These are phyloP conservation scores for Athelia sp. DNA, from an alignment of 1,284 basidiomycete genomes.

Conservation along the genomic window DNA sequence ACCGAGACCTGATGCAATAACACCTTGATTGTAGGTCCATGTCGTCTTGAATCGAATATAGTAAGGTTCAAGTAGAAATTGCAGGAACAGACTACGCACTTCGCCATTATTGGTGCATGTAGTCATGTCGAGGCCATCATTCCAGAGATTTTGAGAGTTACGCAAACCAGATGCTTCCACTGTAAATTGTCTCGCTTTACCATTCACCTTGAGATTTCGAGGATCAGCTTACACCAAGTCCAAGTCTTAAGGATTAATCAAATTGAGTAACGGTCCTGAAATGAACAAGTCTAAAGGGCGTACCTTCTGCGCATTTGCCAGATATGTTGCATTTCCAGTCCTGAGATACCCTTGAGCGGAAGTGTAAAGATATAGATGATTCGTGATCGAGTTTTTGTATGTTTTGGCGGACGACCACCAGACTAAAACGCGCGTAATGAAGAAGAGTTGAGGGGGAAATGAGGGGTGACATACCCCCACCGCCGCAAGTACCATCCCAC, in stretches of 20 bases:
- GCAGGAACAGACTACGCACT: neutral
- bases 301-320: slow-evolving; percentile 5
- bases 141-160: slow-evolving; percentile 20
- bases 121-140: slow-evolving; percentile 17
- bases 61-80: neutral
- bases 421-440: slow-evolving; percentile 1
- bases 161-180: slow-evolving; percentile 22
- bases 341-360: slow-evolving; percentile 8
- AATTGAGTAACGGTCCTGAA: neutral
- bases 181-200: too few species aligned
- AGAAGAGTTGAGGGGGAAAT: neutral
- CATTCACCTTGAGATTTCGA: too few species aligned
- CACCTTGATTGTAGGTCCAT: slow-evolving; percentile 26
- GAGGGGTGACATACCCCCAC: slow-evolving; percentile 14
- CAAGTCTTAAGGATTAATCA: slow-evolving; percentile 12
- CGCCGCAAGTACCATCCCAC: slow-evolving; percentile 8
- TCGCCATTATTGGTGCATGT: slow-evolving; percentile 17
- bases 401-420: slow-evolving; percentile 8
- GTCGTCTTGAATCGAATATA: slow-evolving; percentile 14
- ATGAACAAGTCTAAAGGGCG: neutral
- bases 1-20: slow-evolving; percentile 21
- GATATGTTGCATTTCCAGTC: slow-evolving; percentile 5
- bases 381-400: slow-evolving; percentile 9
- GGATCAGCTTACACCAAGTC: slow-evolving; percentile 24
- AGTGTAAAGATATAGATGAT: slow-evolving; percentile 7